Evolutionary conservation across 805 yeast species (phyloP), one percentile per base, ranked within the genome.

Genomic region (Kluyveromyces starmeri): DNA sequence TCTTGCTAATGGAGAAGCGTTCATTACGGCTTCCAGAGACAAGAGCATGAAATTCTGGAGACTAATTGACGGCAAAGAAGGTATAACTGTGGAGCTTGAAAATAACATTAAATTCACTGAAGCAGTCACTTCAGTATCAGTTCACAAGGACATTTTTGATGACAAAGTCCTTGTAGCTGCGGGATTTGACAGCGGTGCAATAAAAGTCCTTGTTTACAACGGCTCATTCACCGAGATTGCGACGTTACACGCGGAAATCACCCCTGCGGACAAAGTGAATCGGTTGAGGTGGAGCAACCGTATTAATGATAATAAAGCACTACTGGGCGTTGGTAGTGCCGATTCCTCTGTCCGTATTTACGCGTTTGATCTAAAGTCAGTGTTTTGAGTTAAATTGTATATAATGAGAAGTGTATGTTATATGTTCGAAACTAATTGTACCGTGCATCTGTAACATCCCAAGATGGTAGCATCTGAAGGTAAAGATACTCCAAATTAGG

Each of bases 1-100:
- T 4, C 40, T 48, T n/a, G 62, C 49, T 3, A 51, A 51, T 32
- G 68, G 64, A 6, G 32, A 45, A n/a, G 53, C 55, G n/a, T 88
- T 89, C 50, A 68, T 83, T 11, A 88, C 96, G 0, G 94, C 80
- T 0, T 79, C 95, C 2, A 73, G 98, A 55, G 98, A 92, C 55
- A 82, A 78, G 50, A 70, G 75, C 3, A 54, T 88, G 32, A 83
- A 82, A 50, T 61, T 78, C 12, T 88, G 96, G 96, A 59, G 60
- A 31, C 56, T 73, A 7, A 47, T 58, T 2, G 51, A 46, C 2
- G 62, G 54, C 13, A 50, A 51, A 8, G 66, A 59, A 4, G 57
- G 50, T 1, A 68, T 66, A 27, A 59, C 46, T n/a, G 37, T 64
- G 21, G 53, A 64, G 2, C 15, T 20, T 9, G 19, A 7, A 4